Percentiles rank a stretch among this genome's conserved stretches.
Conservation (phyloP, 352 stramenopile genomes). For the Pythium volutum region DNA sequence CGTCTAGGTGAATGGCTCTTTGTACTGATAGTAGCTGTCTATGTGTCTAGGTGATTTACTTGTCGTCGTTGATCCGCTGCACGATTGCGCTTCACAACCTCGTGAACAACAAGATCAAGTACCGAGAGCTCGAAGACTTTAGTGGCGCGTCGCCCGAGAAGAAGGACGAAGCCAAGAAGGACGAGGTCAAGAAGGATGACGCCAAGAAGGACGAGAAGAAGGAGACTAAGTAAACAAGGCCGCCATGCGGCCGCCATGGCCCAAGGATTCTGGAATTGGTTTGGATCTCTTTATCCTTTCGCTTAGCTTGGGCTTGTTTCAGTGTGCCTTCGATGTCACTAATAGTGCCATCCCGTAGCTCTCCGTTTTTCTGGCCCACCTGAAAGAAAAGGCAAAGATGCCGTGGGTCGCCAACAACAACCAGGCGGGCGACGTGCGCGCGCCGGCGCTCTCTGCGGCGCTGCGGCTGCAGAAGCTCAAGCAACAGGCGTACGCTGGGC, state of each 20-base stretch:
- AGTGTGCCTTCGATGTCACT: neutral
- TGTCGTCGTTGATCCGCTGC: slow-evolving; percentile 96
- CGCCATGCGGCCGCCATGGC: neutral
- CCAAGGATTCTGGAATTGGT: neutral
- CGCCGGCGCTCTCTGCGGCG: slow-evolving; percentile 59
- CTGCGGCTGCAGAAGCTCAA: slow-evolving; percentile 53
- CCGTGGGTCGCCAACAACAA: slow-evolving; percentile 87
- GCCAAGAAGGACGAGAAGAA: slow-evolving; percentile 27
- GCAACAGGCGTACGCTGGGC: slow-evolving; percentile 18
- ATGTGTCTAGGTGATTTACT: slow-evolving; percentile 91
- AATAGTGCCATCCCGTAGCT: slow-evolving; percentile 11
- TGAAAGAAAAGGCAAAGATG: slow-evolving; percentile 38
- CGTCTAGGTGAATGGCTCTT: neutral
- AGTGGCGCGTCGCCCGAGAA: slow-evolving; percentile 57
- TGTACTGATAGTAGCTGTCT: slow-evolving; percentile 3
- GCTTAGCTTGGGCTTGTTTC: slow-evolving; percentile 4
- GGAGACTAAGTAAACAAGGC: slow-evolving; percentile 20
- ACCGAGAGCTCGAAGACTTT: slow-evolving; percentile 87
- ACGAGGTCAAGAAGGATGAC: slow-evolving; percentile 12
- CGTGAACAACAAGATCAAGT: slow-evolving; percentile 99
- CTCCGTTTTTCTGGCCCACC: slow-evolving; percentile 13
- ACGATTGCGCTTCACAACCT: slow-evolving; percentile 99
- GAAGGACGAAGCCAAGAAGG: slow-evolving; percentile 65
- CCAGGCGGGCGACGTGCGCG: slow-evolving; percentile 71
- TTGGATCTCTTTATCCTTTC: neutral